phyloP scores from a whole-genome alignment of 2,329 filamentous ascomycete genomes.

The Colletotrichum cuscutae region DNA sequence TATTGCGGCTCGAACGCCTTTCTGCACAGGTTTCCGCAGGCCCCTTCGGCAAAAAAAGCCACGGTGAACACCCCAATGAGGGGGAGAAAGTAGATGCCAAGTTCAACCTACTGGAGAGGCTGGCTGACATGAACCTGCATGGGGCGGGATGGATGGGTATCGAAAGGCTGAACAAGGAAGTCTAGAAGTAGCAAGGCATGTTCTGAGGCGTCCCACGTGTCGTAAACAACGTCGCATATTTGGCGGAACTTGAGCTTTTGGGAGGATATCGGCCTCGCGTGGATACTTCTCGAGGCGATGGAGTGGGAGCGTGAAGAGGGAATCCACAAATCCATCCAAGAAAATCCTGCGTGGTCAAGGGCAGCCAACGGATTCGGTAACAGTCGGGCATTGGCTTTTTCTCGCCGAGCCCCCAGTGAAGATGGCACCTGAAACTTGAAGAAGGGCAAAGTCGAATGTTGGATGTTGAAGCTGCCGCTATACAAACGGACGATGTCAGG shows the following conservation, averaged over 20 bases:
- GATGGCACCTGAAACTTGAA: not conserved
- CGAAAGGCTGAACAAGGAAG: not conserved
- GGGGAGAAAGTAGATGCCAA: constrained; percentile 6
- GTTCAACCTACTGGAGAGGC: not conserved
- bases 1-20: no score
- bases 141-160: constrained; percentile 9
- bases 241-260: not conserved
- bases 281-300: not conserved
- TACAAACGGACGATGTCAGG: not conserved
- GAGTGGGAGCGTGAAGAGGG: not conserved
- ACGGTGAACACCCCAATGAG: not conserved
- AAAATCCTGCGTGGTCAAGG: not conserved
- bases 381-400: not conserved
- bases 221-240: not conserved
- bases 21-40: not conserved
- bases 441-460: not conserved
- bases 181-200: not conserved
- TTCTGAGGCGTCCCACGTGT: constrained; percentile 14
- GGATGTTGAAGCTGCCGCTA: not conserved
- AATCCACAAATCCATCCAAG: not conserved
- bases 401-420: not conserved
- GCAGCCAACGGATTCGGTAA: no score
- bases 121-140: constrained; percentile 3
- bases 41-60: not conserved
- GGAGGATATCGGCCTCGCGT: not conserved